Conservation (phyloP, 2,329 filamentous ascomycete genomes). For the Colletotrichum sp. region DNA sequence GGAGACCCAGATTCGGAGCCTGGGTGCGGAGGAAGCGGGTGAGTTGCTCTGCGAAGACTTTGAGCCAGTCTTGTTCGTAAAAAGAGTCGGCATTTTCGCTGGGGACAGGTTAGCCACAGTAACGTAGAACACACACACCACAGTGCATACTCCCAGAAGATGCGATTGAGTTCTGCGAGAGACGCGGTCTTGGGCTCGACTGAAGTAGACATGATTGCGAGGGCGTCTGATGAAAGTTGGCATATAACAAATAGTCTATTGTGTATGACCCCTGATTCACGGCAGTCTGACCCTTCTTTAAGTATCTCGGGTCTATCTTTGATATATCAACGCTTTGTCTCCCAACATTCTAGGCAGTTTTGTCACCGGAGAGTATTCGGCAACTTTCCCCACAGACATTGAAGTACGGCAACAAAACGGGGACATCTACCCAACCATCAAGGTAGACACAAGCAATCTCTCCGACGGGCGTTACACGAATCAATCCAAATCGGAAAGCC, state of each 20-base stretch:
- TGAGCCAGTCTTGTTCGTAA: constrained; percentile 20
- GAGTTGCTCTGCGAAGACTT: constrained; percentile 12
- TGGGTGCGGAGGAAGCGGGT: constrained; percentile 15
- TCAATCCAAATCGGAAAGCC: not conserved
- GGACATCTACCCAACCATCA: not conserved
- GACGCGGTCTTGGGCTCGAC: not conserved
- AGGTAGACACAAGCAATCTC: not conserved
- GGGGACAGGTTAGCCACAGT: not conserved
- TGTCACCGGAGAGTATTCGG: constrained; percentile 11
- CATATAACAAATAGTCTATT: not conserved
- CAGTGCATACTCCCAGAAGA: constrained; percentile 17
- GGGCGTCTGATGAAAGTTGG: not conserved
- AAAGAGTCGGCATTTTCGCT: constrained; percentile 14
- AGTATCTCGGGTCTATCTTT: not conserved
- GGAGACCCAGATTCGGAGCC: constrained; percentile 5
- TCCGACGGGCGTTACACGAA: not conserved
- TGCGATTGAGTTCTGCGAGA: constrained; percentile 16
- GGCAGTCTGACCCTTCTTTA: not conserved
- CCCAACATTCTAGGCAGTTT: not conserved
- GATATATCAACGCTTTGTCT: not conserved
- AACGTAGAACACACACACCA: not conserved
- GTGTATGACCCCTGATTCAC: not conserved
- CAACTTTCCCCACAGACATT: not conserved
- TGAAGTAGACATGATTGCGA: not conserved
- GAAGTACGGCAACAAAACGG: not conserved